phyloP scores from a whole-genome alignment of 1,139 yeast genomes.

The Candida sanyaensis region DNA sequence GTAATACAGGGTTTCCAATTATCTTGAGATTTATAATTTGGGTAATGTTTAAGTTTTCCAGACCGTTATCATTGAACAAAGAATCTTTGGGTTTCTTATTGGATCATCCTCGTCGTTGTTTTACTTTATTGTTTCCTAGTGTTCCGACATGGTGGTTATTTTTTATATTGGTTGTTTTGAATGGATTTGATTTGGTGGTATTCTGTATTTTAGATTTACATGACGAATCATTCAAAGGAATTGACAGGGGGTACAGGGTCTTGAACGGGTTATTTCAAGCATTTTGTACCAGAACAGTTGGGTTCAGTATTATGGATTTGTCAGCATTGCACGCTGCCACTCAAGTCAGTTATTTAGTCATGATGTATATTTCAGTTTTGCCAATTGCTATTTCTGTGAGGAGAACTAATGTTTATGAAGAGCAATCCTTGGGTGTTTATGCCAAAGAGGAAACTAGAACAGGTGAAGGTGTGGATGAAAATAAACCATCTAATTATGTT shows the following conservation, averaged over 20 bases:
- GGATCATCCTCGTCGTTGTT: constrained; percentile 97
- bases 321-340: constrained; percentile 82
- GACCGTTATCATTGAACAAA: constrained; percentile 60
- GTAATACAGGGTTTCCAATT: constrained; percentile 93
- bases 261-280: constrained; percentile 89
- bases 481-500: constrained; percentile 59
- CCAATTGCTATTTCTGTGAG: constrained; percentile 96
- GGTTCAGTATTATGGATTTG: constrained; percentile 73
- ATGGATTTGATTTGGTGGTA: constrained; percentile 74
- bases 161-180: constrained; percentile 67
- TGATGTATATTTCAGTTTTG: constrained; percentile 97
- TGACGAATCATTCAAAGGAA: constrained; percentile 43
- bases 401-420: constrained; percentile 96
- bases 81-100: constrained; percentile 85
- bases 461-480: constrained; percentile 29
- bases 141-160: constrained; percentile 96
- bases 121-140: constrained; percentile 86
- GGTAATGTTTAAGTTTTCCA: constrained; percentile 69
- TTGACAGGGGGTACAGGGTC: constrained; percentile 68
- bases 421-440: constrained; percentile 89
- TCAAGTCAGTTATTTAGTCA: constrained; percentile 88
- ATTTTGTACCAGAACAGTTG: constrained; percentile 91
- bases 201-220: constrained; percentile 77
- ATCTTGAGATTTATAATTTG: constrained; percentile 78
- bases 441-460: constrained; percentile 39